Evolutionary conservation across 495 filamentous ascomycete genomes (phyloP).

Genomic region (Xylaria grammica): DNA sequence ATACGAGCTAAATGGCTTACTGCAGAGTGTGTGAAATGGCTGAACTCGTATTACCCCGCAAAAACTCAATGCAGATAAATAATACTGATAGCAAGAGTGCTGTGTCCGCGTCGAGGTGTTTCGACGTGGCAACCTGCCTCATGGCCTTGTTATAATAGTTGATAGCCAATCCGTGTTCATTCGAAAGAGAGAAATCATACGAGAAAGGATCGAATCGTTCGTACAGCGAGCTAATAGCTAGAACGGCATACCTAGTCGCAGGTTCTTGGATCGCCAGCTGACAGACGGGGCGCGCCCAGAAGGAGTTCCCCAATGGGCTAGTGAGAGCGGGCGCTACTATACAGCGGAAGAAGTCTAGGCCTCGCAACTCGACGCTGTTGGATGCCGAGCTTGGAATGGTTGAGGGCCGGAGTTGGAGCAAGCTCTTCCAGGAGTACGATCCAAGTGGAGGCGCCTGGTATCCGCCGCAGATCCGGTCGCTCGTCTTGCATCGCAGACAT

Average conservation of each 20-base stretch:
- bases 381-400: conserved; percentile 29
- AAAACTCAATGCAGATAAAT: conserved; percentile 61
- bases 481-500: conserved; percentile 38
- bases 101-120: conserved; percentile 27
- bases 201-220: conserved; percentile 31
- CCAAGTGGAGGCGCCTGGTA: conserved; percentile 29
- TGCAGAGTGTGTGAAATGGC: conserved; percentile 49
- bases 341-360: conserved; percentile 51
- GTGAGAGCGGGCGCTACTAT: conserved; percentile 44
- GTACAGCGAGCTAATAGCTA: conserved; percentile 44
- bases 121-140: conserved; percentile 34
- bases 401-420: conserved; percentile 32
- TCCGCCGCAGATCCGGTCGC: conserved; percentile 39
- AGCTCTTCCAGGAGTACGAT: conserved; percentile 31
- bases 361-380: conserved; percentile 35
- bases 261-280: conserved; percentile 57
- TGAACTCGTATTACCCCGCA: conserved; percentile 49
- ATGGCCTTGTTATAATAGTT: conserved; percentile 44
- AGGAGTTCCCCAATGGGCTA: conserved; percentile 51
- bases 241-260: conserved; percentile 62
- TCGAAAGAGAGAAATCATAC: conserved; percentile 18
- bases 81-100: conserved; percentile 60
- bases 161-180: conserved; percentile 20
- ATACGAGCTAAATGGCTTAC: neutral
- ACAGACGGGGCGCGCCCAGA: conserved; percentile 59